A percentile compares a stretch with the other conserved stretches of the same genome.
These are phyloP conservation scores for Phanerochaete sordida DNA, from an alignment of 768 basidiomycete species.

Conservation along the genomic window DNA sequence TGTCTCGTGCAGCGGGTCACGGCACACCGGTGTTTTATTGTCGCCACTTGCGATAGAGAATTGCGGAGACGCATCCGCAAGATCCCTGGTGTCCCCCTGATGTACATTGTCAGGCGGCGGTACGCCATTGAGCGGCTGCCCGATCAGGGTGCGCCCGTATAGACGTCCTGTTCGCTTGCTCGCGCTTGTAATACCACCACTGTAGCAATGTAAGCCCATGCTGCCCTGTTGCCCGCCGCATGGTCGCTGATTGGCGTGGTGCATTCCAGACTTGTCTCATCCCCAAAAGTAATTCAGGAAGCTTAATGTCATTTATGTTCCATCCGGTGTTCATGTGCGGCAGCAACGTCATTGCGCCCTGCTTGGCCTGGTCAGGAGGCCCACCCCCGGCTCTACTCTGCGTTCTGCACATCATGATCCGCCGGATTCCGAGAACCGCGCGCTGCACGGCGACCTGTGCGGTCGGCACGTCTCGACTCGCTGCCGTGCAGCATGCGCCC, in stretches of 20 bases:
- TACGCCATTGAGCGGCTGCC: constrained; percentile 96
- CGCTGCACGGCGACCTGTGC: neutral
- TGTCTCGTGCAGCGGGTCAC: constrained; percentile 96
- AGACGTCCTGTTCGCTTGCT: neutral
- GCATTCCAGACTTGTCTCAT: neutral
- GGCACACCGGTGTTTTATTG: constrained; percentile 93
- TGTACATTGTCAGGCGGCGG: constrained; percentile 92
- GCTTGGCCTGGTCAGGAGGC: neutral
- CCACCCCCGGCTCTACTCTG: neutral
- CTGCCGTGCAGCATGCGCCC: neutral
- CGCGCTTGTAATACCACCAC: neutral
- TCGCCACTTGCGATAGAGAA: constrained; percentile 97
- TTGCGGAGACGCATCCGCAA: constrained; percentile 89
- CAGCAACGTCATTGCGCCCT: neutral
- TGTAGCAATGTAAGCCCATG: neutral
- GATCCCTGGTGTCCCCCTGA: constrained; percentile 88
- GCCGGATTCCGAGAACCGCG: neutral
- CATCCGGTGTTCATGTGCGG: neutral
- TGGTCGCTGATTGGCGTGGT: neutral
- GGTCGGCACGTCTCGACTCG: neutral
- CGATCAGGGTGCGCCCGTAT: constrained; percentile 80
- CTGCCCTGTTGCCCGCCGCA: neutral
- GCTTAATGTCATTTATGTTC: neutral
- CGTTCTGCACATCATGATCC: neutral
- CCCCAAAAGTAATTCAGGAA: neutral